A percentile compares a stretch with the other conserved stretches of the same genome.
These are phyloP conservation scores for Exobasidium cylindrosporum DNA, from an alignment of 1,284 basidiomycete species.

Conservation along the genomic window DNA sequence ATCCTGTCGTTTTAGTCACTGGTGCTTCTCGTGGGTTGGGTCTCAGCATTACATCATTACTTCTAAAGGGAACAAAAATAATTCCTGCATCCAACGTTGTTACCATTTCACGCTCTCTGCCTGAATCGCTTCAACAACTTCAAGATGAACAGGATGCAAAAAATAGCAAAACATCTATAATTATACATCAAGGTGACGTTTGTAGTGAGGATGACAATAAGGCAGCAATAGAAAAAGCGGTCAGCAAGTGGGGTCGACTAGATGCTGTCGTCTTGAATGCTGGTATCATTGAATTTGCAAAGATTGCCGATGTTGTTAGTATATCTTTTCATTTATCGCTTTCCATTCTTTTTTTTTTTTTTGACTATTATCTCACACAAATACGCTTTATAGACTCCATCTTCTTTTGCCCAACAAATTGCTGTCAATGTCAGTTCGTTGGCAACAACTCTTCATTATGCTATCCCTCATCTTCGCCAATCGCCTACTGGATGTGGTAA, in stretches of 20 bases:
- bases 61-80: conserved; percentile 58
- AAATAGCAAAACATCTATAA: conserved; percentile 14
- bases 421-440: conserved; percentile 82
- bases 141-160: conserved; percentile 26
- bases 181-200: conserved; percentile 65
- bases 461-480: conserved; percentile 68
- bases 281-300: conserved; percentile 61
- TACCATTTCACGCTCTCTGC: conserved; percentile 69
- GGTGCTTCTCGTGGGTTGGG: conserved; percentile 67
- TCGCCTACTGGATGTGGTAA: conserved; percentile 59
- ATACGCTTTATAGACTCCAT: conserved; percentile 61
- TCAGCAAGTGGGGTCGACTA: conserved; percentile 65
- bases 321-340: background rate
- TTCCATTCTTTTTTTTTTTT: background rate
- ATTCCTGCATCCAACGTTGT: conserved; percentile 63
- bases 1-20: conserved; percentile 41
- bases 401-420: conserved; percentile 60
- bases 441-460: conserved; percentile 65
- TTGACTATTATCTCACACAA: background rate
- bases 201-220: conserved; percentile 61
- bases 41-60: conserved; percentile 66
- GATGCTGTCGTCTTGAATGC: conserved; percentile 79
- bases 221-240: conserved; percentile 64
- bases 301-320: conserved; percentile 15
- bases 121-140: conserved; percentile 66